Base-by-base conservation (phyloP, 169 alveolate species). In the Cryptosporidium xiaoi region DNA sequence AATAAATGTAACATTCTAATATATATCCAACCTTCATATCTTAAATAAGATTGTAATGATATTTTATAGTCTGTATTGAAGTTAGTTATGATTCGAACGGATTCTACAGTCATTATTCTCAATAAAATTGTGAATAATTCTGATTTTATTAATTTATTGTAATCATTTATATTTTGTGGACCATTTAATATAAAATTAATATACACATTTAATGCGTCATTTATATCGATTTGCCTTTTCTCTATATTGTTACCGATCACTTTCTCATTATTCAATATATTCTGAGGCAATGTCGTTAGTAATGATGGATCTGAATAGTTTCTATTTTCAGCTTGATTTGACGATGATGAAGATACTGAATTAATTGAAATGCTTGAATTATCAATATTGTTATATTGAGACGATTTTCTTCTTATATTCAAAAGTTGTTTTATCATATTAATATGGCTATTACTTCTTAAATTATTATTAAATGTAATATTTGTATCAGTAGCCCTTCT, bases 401-500 rank as follows among this genome's bases (percentile, higher is more conserved):
- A 62, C 15, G 87, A 58, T 48, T 66, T 56, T 34, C 87, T 77
- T 60, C 87, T 56, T 16, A 60, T 77, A 7, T 36, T 60, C 50
- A 77, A 34, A 8, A 77, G 64, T 29, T 77, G 87, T 1, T 62
- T 77, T 16, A 77, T 40, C 71, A 77, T 77, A 46, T 60, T 71
- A 34, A 77, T 77, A 29, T 77, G 87, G 10, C 53, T 65, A 6
- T 3, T n/a, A 24, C 48, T 27, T 3, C 33, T 10, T 1, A 31
- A 16, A 0, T 34, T 24, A 44, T 66, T 77, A 51, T 60, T 77
- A 24, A 77, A 77, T 20, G 46, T 77, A 24, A 77, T 77, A 20
- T 77, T 62, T 7, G 87, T 77, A 33, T 77, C 87, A 13, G 87
- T 60, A 27, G 87, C 87, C 18, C 87, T 56, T 77, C 87, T 77